A percentile compares a stretch with the other conserved stretches of the same genome.
phyloP scores from a whole-genome alignment of 345 rosid species.

The Acer yangbiense region DNA sequence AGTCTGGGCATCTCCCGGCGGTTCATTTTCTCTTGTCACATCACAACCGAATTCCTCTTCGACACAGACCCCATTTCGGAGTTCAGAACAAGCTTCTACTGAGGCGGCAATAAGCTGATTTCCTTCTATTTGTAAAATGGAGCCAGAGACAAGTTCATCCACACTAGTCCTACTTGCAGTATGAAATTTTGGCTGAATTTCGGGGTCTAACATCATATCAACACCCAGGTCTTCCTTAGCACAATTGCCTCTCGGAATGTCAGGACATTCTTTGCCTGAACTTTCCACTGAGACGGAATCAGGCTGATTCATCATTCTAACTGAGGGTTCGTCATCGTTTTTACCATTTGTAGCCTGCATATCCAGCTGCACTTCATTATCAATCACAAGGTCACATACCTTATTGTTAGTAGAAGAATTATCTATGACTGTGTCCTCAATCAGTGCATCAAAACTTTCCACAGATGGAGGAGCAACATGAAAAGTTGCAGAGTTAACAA shows the following conservation, averaged over 20 bases:
- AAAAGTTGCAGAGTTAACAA: conserved; percentile 13
- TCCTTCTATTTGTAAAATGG: conserved; percentile 15
- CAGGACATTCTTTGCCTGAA: conserved; percentile 22
- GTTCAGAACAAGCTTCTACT: conserved; percentile 35
- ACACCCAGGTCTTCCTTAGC: conserved; percentile 27
- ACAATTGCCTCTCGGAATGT: conserved; percentile 20
- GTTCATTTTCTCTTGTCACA: conserved; percentile 30
- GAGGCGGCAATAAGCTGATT: conserved; percentile 13
- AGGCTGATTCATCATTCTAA: conserved; percentile 10
- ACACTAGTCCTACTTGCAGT: not conserved
- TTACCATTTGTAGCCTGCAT: conserved; percentile 19
- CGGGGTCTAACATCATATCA: conserved; percentile 15
- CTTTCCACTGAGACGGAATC: conserved; percentile 6
- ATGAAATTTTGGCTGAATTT: conserved; percentile 7
- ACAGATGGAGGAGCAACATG: conserved; percentile 13
- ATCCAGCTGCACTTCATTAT: conserved; percentile 34
- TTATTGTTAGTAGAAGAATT: conserved; percentile 28
- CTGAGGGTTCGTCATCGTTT: not conserved
- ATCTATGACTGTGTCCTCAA: conserved; percentile 18
- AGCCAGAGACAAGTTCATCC: conserved; percentile 19
- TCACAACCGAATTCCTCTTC: conserved; percentile 29
- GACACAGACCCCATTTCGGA: conserved; percentile 19
- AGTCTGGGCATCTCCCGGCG: conserved; percentile 19
- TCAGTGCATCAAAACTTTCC: conserved; percentile 14
- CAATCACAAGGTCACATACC: conserved; percentile 23